phyloP scores from a whole-genome alignment of 495 filamentous ascomycete species.

The Penicillium canescens region DNA sequence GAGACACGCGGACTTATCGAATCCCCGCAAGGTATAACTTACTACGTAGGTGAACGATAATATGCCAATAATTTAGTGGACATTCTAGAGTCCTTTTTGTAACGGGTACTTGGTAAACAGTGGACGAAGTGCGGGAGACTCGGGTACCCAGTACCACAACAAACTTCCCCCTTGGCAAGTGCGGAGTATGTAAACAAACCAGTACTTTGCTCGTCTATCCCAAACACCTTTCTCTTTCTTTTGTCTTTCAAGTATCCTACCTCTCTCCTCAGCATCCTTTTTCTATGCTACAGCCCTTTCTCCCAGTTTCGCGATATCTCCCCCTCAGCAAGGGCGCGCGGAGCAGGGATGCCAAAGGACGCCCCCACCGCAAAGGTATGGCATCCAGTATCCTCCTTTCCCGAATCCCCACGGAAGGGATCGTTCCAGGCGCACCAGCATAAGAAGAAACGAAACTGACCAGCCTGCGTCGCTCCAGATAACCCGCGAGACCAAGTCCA shows the following conservation, averaged over 20 bases:
- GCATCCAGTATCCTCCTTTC: slow-evolving; percentile 7
- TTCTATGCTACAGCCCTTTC: neutral
- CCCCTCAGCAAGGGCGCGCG: slow-evolving; percentile 18
- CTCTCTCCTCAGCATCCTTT: neutral
- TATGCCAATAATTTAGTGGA: slow-evolving; percentile 9
- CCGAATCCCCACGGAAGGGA: slow-evolving; percentile 2
- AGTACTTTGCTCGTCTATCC: neutral
- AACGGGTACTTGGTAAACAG: slow-evolving; percentile 1
- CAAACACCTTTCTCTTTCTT: neutral
- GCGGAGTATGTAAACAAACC: slow-evolving; percentile 33
- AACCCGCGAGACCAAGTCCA: slow-evolving; percentile 6
- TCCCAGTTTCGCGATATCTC: slow-evolving; percentile 3
- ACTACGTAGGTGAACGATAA: neutral
- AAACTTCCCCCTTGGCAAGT: slow-evolving; percentile 32
- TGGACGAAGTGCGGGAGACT: neutral
- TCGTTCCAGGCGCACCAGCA: neutral
- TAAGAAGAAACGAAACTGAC: slow-evolving; percentile 12
- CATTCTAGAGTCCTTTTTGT: slow-evolving; percentile 3
- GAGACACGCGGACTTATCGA: slow-evolving; percentile 21
- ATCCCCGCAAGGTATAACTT: slow-evolving; percentile 7
- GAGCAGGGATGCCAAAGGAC: slow-evolving; percentile 22
- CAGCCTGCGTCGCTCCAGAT: slow-evolving; percentile 4
- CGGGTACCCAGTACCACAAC: slow-evolving; percentile 24
- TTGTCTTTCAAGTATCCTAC: neutral
- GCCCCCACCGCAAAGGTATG: slow-evolving; percentile 13